A percentile compares a stretch with the other conserved stretches of the same genome.
phyloP scores from a whole-genome alignment of 2,329 filamentous ascomycete genomes.

The Trichophyton benhamiae region DNA sequence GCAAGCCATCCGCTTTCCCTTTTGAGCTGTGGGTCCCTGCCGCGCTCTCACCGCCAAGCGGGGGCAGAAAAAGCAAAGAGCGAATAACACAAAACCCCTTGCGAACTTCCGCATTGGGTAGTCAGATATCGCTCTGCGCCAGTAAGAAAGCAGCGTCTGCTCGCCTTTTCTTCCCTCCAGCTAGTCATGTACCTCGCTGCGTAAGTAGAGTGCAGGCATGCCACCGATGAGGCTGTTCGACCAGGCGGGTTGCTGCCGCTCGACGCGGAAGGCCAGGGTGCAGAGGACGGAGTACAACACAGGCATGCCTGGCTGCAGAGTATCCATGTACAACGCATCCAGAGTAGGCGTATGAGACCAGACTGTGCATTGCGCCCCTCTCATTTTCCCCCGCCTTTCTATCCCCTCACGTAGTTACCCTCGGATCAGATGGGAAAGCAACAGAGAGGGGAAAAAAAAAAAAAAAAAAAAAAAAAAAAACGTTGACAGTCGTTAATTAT shows the following conservation, averaged over 20 bases:
- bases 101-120: conserved; percentile 5
- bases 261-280: too few species aligned
- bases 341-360: too few species aligned
- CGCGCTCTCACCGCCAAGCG: neutral
- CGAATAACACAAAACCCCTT: neutral
- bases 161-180: neutral
- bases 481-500: neutral
- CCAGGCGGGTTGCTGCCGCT: neutral
- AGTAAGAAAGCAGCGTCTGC: neutral
- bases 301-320: neutral
- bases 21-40: neutral
- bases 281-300: neutral
- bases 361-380: neutral
- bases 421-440: neutral
- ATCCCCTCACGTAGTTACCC: neutral
- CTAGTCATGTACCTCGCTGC: neutral
- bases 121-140: neutral
- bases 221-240: neutral
- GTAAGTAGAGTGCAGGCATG: neutral
- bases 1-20: neutral
- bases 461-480: neutral
- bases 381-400: neutral
- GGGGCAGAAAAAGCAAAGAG: neutral
- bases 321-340: neutral
- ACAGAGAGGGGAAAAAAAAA: neutral